These are phyloP conservation scores for Trichophyton rubrum DNA, from an alignment of 2,329 filamentous ascomycete genomes.

Conservation along the genomic window DNA sequence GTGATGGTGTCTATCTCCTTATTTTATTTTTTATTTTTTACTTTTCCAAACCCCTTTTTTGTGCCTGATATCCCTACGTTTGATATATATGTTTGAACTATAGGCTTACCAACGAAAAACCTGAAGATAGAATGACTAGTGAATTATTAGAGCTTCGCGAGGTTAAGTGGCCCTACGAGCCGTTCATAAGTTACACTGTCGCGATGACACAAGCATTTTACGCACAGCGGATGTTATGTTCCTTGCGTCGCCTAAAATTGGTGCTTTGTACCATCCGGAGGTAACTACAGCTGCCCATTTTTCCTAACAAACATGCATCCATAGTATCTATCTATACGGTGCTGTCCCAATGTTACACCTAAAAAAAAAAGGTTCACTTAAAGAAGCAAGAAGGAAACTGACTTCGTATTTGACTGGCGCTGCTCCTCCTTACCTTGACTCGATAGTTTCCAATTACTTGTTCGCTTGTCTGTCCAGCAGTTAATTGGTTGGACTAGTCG, in stretches of 20 bases:
- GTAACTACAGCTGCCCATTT: background rate
- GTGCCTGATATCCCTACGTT: background rate
- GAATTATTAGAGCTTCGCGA: background rate
- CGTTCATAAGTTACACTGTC: background rate
- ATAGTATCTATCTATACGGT: background rate
- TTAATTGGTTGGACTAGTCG: no score
- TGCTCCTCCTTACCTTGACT: no score
- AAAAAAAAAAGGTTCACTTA: no score
- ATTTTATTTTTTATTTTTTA: no score
- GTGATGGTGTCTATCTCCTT: background rate
- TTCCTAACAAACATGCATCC: background rate
- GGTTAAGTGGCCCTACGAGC: background rate
- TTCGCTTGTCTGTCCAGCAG: no score
- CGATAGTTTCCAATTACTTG: no score
- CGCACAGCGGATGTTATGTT: background rate
- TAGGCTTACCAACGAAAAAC: background rate
- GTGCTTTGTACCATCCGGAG: background rate
- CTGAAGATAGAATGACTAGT: background rate
- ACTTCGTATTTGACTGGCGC: no score
- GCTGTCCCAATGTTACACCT: no score
- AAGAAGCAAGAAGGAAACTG: no score
- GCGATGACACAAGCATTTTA: background rate
- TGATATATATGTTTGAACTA: background rate
- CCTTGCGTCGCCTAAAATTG: background rate
- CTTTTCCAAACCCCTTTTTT: background rate